Percentiles rank a stretch among this genome's conserved stretches.
Evolutionary conservation across 2,329 filamentous ascomycete species (phyloP).

Genomic region (Drechslerella coelobrocha): DNA sequence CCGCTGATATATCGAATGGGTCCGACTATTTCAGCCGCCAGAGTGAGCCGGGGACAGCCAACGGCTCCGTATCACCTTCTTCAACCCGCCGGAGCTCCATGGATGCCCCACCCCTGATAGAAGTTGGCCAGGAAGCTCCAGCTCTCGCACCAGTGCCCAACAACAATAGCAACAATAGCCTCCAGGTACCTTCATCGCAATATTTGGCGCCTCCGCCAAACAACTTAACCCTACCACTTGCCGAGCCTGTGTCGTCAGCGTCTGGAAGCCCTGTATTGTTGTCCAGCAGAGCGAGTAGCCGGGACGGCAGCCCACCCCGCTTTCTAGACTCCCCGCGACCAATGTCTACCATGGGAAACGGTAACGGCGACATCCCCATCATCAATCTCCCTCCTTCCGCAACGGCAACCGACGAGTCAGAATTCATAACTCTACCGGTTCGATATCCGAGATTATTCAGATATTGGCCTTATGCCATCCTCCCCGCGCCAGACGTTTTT

Average conservation of each 20-base stretch:
- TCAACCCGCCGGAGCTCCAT: conserved; percentile 10
- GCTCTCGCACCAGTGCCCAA: conserved; percentile 14
- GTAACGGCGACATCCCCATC: conserved; percentile 33
- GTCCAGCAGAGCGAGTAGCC: conserved; percentile 26
- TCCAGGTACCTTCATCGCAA: conserved; percentile 37
- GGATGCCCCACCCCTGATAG: conserved; percentile 30
- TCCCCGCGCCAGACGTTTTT: conserved; percentile 76
- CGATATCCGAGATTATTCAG: conserved; percentile 64
- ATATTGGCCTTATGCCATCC: conserved; percentile 81
- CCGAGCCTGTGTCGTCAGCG: conserved; percentile 14
- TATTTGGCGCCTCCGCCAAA: conserved; percentile 30
- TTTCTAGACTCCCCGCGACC: conserved; percentile 34
- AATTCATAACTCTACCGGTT: conserved; percentile 35
- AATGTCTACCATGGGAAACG: conserved; percentile 19
- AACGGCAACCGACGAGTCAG: conserved; percentile 27
- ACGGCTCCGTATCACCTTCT: background rate
- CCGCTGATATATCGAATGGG: conserved; percentile 55
- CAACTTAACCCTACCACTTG: conserved; percentile 11
- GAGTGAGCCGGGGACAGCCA: background rate
- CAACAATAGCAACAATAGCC: conserved; percentile 23
- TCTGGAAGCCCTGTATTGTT: conserved; percentile 30
- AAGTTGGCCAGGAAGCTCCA: conserved; percentile 19
- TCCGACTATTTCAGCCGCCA: conserved; percentile 37
- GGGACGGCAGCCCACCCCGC: conserved; percentile 29
- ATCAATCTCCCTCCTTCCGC: conserved; percentile 42